Conservation (phyloP, 352 stramenopile species). For the Pythium apleroticum region DNA sequence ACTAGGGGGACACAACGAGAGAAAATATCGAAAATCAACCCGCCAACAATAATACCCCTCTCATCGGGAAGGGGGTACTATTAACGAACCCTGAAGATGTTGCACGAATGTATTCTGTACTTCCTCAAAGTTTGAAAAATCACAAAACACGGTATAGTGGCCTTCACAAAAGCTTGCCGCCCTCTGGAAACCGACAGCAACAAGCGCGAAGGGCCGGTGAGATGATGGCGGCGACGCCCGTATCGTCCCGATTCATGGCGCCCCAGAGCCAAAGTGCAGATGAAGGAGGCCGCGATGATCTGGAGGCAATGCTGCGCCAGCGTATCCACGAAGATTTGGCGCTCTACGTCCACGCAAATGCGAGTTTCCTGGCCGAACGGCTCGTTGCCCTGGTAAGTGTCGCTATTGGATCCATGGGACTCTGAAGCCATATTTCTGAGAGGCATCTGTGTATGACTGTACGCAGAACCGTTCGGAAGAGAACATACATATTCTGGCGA, state of each 20-base stretch:
- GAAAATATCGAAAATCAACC: slow-evolving; percentile 17
- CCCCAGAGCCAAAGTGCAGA: background rate
- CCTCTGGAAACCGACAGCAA: slow-evolving; percentile 5
- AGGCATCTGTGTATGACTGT: slow-evolving; percentile 18
- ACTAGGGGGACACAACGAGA: background rate
- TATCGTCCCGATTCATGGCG: slow-evolving; percentile 19
- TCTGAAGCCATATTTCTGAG: background rate
- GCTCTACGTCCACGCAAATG: slow-evolving; percentile 60
- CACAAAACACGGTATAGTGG: slow-evolving; percentile 14
- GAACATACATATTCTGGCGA: slow-evolving; percentile 58
- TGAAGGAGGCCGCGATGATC: slow-evolving; percentile 12
- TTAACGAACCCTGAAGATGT: background rate
- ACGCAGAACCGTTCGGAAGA: slow-evolving; percentile 51
- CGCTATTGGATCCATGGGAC: background rate
- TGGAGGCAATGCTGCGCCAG: slow-evolving; percentile 49
- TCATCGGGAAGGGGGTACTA: background rate
- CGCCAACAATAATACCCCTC: background rate
- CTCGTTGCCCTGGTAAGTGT: slow-evolving; percentile 70
- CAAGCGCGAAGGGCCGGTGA: background rate
- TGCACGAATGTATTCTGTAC: slow-evolving; percentile 27
- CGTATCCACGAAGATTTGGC: slow-evolving; percentile 58
- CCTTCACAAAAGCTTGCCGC: slow-evolving; percentile 1
- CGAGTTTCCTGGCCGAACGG: slow-evolving; percentile 79
- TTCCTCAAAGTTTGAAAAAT: slow-evolving; percentile 8
- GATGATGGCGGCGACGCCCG: slow-evolving; percentile 20